Conservation (phyloP, 169 alveolate genomes). For the Cryptosporidium meleagridis region DNA sequence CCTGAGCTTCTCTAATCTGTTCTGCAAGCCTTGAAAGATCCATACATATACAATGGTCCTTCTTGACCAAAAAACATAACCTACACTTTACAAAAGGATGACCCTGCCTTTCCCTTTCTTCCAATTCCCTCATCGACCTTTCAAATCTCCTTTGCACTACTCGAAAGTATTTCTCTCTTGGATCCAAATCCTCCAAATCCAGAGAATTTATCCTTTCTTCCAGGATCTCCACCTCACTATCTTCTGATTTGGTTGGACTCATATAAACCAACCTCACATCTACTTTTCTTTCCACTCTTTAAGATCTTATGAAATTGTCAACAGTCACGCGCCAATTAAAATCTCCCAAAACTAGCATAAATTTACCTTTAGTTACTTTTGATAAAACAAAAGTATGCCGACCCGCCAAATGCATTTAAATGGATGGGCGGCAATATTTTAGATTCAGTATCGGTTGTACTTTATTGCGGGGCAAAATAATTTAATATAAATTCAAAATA, state of each 20-base stretch:
- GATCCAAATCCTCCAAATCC: conserved; percentile 30
- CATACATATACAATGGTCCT: conserved; percentile 40
- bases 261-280: not conserved
- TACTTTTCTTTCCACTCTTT: not conserved
- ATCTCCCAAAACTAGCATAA: not conserved
- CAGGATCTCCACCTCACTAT: not conserved
- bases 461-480: not conserved
- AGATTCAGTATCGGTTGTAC: not conserved
- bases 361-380: not conserved
- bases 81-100: conserved; percentile 25
- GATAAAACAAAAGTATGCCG: not conserved
- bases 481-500: not conserved
- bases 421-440: not conserved
- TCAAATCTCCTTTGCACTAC: conserved; percentile 37
- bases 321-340: not conserved
- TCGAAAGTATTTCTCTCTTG: conserved; percentile 36
- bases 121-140: conserved; percentile 29
- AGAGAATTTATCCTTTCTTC: not conserved
- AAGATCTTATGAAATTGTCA: not conserved
- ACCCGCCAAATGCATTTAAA: not conserved
- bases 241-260: not conserved
- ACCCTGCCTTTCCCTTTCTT: not conserved
- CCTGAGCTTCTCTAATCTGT: not conserved
- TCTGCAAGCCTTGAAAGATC: not conserved
- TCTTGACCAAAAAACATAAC: conserved; percentile 45